Evolutionary conservation across 495 filamentous ascomycete genomes (phyloP).

Genomic region (Elasticomyces elasticus): DNA sequence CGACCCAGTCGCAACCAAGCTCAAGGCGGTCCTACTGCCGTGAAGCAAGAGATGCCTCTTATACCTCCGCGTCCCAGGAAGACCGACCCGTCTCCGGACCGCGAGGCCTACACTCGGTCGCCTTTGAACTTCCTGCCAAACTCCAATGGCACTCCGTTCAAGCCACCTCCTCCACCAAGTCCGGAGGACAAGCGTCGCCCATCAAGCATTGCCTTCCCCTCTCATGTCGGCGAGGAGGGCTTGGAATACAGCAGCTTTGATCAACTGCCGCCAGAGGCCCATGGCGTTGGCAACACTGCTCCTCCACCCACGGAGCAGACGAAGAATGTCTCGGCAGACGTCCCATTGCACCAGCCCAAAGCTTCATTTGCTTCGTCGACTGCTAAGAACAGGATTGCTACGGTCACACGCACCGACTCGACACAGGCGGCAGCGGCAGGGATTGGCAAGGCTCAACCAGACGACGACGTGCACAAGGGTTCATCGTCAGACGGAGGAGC

Average conservation of each 20-base stretch:
- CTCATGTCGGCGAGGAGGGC: conserved; percentile 80
- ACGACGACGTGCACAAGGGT: conserved; percentile 46
- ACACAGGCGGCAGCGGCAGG: conserved; percentile 71
- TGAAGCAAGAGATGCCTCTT: conserved; percentile 37
- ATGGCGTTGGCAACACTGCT: conserved; percentile 7
- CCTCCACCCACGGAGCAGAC: conserved; percentile 50
- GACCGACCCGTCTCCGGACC: conserved; percentile 62
- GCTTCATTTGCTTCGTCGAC: conserved; percentile 68
- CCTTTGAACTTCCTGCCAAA: conserved; percentile 63
- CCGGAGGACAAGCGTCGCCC: conserved; percentile 43
- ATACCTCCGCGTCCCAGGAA: conserved; percentile 63
- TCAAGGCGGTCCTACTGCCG: conserved; percentile 30
- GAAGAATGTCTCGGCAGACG: conserved; percentile 64
- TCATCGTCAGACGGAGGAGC: conserved; percentile 36
- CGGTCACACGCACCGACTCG: conserved; percentile 83
- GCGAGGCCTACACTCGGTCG: conserved; percentile 71
- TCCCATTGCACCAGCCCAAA: conserved; percentile 85
- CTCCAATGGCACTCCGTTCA: conserved; percentile 37
- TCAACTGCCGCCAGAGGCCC: conserved; percentile 26
- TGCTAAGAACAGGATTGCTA: conserved; percentile 67
- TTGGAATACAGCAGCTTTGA: conserved; percentile 67
- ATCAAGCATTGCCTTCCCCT: conserved; percentile 62
- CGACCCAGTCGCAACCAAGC: conserved; percentile 47
- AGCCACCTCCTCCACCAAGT: conserved; percentile 32
- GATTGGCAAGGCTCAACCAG: conserved; percentile 55